These are phyloP conservation scores for Metschnikowia peoriensis DNA, from an alignment of 805 yeast genomes.

Conservation along the genomic window DNA sequence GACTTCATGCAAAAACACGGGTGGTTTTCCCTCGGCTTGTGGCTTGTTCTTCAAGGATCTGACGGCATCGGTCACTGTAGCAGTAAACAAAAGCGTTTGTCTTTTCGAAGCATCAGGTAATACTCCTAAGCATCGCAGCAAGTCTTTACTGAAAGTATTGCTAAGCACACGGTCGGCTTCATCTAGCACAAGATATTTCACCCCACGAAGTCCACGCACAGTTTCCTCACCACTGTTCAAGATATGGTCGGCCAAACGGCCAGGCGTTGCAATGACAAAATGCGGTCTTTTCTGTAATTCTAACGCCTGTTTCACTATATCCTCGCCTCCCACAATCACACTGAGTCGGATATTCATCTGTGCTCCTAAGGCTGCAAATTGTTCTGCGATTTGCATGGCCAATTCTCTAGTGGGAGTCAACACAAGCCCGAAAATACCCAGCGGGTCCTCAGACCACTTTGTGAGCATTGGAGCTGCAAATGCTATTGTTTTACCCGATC, in stretches of 20 bases:
- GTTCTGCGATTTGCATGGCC: slow-evolving; percentile 96
- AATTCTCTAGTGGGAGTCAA: slow-evolving; percentile 92
- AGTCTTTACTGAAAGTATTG: slow-evolving; percentile 76
- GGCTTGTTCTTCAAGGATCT: slow-evolving; percentile 68
- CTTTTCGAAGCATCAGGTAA: slow-evolving; percentile 71
- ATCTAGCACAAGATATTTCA: slow-evolving; percentile 82
- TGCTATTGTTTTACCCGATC: slow-evolving; percentile 96
- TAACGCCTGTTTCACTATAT: slow-evolving; percentile 84
- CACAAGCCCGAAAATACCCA: slow-evolving; percentile 85
- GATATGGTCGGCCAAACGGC: slow-evolving; percentile 91
- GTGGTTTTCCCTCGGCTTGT: slow-evolving; percentile 51
- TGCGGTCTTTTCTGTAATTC: slow-evolving; percentile 84
- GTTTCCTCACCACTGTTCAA: slow-evolving; percentile 87
- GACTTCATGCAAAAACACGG: slow-evolving; percentile 70
- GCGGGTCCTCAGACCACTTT: slow-evolving; percentile 93
- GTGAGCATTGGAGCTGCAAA: slow-evolving; percentile 97
- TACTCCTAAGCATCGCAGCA: slow-evolving; percentile 66
- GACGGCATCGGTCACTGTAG: slow-evolving; percentile 93
- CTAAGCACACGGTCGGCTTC: slow-evolving; percentile 94
- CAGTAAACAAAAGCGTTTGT: slow-evolving; percentile 90
- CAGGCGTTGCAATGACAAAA: slow-evolving; percentile 95
- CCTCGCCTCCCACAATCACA: slow-evolving; percentile 93
- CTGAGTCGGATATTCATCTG: slow-evolving; percentile 79
- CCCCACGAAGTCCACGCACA: slow-evolving; percentile 70
- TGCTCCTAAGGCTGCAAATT: slow-evolving; percentile 89